These are phyloP conservation scores for Gnaphalium uliginosum DNA, from an alignment of 129 eudicot genomes.

Conservation along the genomic window DNA sequence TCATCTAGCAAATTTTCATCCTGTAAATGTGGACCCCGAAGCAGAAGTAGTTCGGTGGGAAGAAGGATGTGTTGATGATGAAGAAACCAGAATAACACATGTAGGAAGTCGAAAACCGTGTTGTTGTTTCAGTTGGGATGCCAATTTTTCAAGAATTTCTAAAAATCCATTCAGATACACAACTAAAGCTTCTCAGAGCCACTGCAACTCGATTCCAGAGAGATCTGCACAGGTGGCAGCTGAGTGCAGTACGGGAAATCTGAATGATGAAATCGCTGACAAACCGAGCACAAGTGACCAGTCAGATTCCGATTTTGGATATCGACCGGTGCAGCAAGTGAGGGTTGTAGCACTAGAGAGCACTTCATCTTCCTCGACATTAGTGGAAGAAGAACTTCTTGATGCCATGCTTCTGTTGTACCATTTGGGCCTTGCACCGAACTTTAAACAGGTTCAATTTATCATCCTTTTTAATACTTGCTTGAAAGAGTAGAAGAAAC, in stretches of 20 bases:
- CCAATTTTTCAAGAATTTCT: slow-evolving; percentile 49
- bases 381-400: slow-evolving; percentile 92
- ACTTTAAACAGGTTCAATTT: slow-evolving; percentile 76
- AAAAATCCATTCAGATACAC: slow-evolving; percentile 54
- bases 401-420: slow-evolving; percentile 94
- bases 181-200: slow-evolving; percentile 68
- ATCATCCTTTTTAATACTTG: neutral
- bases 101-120: slow-evolving; percentile 69
- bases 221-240: slow-evolving; percentile 91
- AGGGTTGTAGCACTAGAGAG: slow-evolving; percentile 66
- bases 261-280: slow-evolving; percentile 87
- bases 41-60: slow-evolving; percentile 92
- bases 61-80: slow-evolving; percentile 92
- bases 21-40: slow-evolving; percentile 52
- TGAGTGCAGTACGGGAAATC: slow-evolving; percentile 74
- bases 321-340: slow-evolving; percentile 65
- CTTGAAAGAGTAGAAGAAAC: slow-evolving; percentile 24
- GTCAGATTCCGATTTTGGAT: slow-evolving; percentile 73
- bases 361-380: slow-evolving; percentile 64
- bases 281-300: slow-evolving; percentile 98
- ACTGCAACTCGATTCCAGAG: slow-evolving; percentile 73
- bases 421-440: slow-evolving; percentile 94
- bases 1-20: slow-evolving; percentile 65
- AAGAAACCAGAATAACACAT: slow-evolving; percentile 71
- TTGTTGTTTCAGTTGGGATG: slow-evolving; percentile 86